Conservation (phyloP, 345 rosid genomes). For the Linum trigynum region DNA sequence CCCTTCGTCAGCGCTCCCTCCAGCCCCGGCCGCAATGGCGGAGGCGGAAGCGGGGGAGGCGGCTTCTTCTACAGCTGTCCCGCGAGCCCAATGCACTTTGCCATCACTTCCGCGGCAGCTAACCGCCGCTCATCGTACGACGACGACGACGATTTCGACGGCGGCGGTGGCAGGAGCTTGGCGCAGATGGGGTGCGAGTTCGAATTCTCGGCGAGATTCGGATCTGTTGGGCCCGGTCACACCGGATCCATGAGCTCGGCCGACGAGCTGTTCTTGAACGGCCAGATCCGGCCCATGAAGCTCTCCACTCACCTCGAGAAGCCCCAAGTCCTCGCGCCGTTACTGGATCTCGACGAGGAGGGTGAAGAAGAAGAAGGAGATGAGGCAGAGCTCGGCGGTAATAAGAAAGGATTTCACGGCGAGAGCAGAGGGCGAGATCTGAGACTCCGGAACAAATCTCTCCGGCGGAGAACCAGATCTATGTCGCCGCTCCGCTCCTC, state of each 20-base stretch:
- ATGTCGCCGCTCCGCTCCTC: conserved; percentile 66
- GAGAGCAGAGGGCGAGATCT: conserved; percentile 55
- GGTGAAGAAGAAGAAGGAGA: conserved; percentile 31
- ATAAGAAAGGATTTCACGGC: background rate
- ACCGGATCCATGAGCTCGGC: conserved; percentile 80
- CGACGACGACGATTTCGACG: background rate
- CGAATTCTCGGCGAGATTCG: conserved; percentile 64
- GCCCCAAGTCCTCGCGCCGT: conserved; percentile 64
- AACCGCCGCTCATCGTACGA: conserved; percentile 14
- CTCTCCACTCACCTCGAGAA: conserved; percentile 72
- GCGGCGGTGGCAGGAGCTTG: background rate
- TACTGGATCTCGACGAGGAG: conserved; percentile 61
- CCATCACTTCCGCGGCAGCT: conserved; percentile 25
- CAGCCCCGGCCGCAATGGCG: conserved; percentile 59
- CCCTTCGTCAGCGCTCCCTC: conserved; percentile 98
- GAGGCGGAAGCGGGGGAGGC: conserved; percentile 49
- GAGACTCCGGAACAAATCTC: conserved; percentile 54
- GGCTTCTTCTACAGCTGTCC: conserved; percentile 92
- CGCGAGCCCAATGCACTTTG: conserved; percentile 89
- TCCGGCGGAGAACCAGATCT: conserved; percentile 75
- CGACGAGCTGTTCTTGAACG: conserved; percentile 81
- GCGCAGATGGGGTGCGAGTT: conserved; percentile 55
- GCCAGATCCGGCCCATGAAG: conserved; percentile 93
- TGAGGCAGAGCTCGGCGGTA: background rate
- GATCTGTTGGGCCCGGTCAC: conserved; percentile 30